Evolutionary conservation across 169 alveolate genomes (phyloP).

Genomic region (Eimeria necatrix): DNA sequence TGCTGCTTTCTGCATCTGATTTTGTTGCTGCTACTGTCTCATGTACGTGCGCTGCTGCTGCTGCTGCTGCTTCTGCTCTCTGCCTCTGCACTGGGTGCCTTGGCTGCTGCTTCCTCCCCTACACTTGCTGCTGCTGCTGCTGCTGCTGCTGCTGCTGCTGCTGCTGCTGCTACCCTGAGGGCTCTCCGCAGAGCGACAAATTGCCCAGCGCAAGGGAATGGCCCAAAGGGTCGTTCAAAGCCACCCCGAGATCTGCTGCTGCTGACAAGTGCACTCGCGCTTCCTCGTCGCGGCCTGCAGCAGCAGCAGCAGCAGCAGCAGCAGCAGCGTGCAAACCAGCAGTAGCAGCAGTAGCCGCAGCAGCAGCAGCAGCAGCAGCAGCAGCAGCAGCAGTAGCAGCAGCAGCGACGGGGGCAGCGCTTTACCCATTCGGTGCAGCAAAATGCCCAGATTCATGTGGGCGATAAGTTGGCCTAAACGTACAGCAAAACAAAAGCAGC

Average conservation of each 20-base stretch:
- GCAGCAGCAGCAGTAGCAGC: background rate
- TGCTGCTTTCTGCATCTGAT: background rate
- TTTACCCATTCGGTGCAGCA: constrained; percentile 22
- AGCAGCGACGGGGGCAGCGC: too few relatives aligned
- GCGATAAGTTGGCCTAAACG: constrained; percentile 11
- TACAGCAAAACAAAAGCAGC: background rate
- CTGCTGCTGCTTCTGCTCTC: constrained; percentile 10
- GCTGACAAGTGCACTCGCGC: background rate
- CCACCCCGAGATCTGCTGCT: constrained; percentile 46
- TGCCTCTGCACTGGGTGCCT: background rate
- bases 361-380: background rate
- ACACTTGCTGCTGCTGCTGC: constrained; percentile 19
- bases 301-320: constrained; percentile 11
- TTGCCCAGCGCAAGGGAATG: constrained; percentile 21
- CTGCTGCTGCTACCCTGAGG: background rate
- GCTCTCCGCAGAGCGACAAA: background rate
- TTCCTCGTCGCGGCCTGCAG: constrained; percentile 4
- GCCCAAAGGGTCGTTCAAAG: constrained; percentile 4
- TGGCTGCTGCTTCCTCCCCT: background rate
- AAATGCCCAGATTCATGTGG: constrained; percentile 1
- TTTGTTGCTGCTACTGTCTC: background rate
- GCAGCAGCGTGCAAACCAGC: background rate
- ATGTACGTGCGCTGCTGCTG: background rate
- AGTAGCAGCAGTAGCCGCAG: background rate
- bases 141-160: background rate